Conservation (phyloP, 140 eudicot genomes). For the Ambrosia hybrid region DNA sequence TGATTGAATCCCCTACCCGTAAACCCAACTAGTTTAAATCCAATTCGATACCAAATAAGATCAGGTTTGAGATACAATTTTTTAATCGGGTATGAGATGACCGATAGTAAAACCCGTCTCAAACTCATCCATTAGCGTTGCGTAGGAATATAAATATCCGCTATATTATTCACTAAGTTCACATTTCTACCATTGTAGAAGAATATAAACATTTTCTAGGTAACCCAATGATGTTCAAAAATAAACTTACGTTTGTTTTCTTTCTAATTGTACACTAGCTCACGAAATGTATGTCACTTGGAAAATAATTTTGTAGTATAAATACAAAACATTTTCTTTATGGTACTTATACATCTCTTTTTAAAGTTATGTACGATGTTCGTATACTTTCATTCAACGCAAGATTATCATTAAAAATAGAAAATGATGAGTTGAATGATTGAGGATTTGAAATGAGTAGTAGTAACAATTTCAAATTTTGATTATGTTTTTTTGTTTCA, state of each 20-base stretch:
- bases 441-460: constrained; percentile 23
- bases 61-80: no score
- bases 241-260: no score
- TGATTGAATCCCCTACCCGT: no score
- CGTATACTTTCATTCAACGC: constrained; percentile 1
- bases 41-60: no score
- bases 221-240: background rate
- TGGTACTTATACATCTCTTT: background rate
- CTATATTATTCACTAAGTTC: background rate
- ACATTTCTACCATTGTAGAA: background rate
- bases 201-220: background rate
- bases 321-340: background rate
- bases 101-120: no score
- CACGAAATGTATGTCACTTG: background rate
- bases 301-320: background rate
- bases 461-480: constrained; percentile 20
- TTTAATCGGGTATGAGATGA: no score
- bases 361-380: background rate
- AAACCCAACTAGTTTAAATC: no score
- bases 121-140: no score
- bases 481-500: constrained; percentile 32
- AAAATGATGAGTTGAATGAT: constrained; percentile 30
- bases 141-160: no score
- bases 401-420: background rate
- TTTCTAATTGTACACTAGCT: no score